A percentile compares a stretch with the other conserved stretches of the same genome.
Evolutionary conservation across 2,329 filamentous ascomycete genomes (phyloP).

Genomic region (Erysiphe pulchra): DNA sequence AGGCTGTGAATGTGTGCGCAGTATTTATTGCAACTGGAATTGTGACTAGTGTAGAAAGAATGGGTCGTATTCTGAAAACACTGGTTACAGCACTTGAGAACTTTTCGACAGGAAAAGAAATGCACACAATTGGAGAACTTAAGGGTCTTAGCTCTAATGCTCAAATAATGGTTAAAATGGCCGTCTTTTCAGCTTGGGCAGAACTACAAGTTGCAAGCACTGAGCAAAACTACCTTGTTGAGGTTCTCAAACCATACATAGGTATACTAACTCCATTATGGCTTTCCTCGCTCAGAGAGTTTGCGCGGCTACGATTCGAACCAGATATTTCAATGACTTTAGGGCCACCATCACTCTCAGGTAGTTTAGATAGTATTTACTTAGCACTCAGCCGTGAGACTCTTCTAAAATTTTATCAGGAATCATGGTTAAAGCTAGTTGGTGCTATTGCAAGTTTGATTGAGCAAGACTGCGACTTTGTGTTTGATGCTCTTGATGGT

Average conservation of each 20-base stretch:
- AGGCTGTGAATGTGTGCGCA: slow-evolving; percentile 94
- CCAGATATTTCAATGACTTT: slow-evolving; percentile 87
- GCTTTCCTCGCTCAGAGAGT: slow-evolving; percentile 81
- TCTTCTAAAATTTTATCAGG: slow-evolving; percentile 83
- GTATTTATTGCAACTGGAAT: slow-evolving; percentile 94
- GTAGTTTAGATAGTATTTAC: slow-evolving; percentile 80
- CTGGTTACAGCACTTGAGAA: slow-evolving; percentile 77
- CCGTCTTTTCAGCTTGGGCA: slow-evolving; percentile 91
- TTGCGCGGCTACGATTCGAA: slow-evolving; percentile 79
- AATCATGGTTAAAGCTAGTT: slow-evolving; percentile 86
- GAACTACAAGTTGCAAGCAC: slow-evolving; percentile 85
- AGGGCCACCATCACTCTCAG: slow-evolving; percentile 55
- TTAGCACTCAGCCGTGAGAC: slow-evolving; percentile 87
- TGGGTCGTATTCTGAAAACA: slow-evolving; percentile 91
- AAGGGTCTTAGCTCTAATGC: slow-evolving; percentile 86
- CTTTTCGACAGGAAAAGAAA: slow-evolving; percentile 59
- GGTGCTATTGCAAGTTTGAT: slow-evolving; percentile 94
- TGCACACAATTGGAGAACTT: slow-evolving; percentile 73
- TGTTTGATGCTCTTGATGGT: slow-evolving; percentile 87
- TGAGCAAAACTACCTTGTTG: slow-evolving; percentile 69
- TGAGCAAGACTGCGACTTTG: slow-evolving; percentile 90
- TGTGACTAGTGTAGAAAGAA: slow-evolving; percentile 90
- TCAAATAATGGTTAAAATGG: slow-evolving; percentile 95
- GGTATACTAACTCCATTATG: slow-evolving; percentile 75
- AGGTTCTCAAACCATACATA: slow-evolving; percentile 77